These are phyloP conservation scores for Thielaviopsis musarum DNA, from an alignment of 2,329 filamentous ascomycete genomes.

Conservation along the genomic window DNA sequence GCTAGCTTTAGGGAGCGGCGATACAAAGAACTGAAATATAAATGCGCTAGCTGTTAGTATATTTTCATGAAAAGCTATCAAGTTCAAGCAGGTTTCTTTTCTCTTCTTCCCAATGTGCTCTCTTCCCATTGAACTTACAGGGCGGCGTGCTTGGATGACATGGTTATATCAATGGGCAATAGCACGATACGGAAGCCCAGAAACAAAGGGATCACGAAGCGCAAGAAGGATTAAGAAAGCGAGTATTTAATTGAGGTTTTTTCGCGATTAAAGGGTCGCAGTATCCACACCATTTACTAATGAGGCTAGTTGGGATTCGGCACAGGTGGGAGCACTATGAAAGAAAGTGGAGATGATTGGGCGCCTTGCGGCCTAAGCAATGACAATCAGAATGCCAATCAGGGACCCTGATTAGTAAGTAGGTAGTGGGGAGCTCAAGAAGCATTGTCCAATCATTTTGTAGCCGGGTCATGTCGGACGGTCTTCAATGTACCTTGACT, in stretches of 20 bases:
- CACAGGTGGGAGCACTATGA: neutral
- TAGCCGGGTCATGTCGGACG: slow-evolving; percentile 10
- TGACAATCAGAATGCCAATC: slow-evolving; percentile 12
- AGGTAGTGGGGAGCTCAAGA: neutral
- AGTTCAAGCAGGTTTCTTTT: slow-evolving; percentile 2
- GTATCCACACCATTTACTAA: neutral
- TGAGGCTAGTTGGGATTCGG: slow-evolving; percentile 1
- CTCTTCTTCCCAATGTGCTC: neutral
- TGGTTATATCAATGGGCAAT: slow-evolving; percentile 14
- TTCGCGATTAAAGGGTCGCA: neutral
- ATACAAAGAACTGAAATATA: slow-evolving; percentile 52
- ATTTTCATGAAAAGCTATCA: neutral
- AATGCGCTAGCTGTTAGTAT: neutral
- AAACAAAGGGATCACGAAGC: neutral
- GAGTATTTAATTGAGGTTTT: neutral
- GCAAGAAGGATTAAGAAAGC: neutral
- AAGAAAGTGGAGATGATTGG: neutral
- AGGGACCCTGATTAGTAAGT: slow-evolving; percentile 9
- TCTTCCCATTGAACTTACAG: slow-evolving; percentile 24
- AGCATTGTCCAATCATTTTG: slow-evolving; percentile 9
- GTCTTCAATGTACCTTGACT: neutral
- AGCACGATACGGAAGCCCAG: neutral
- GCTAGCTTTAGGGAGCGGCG: slow-evolving; percentile 83
- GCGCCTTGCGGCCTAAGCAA: slow-evolving; percentile 5
- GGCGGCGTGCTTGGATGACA: slow-evolving; percentile 32